Evolutionary conservation across 169 alveolate species (phyloP).

Genomic region (Eimeria necatrix): DNA sequence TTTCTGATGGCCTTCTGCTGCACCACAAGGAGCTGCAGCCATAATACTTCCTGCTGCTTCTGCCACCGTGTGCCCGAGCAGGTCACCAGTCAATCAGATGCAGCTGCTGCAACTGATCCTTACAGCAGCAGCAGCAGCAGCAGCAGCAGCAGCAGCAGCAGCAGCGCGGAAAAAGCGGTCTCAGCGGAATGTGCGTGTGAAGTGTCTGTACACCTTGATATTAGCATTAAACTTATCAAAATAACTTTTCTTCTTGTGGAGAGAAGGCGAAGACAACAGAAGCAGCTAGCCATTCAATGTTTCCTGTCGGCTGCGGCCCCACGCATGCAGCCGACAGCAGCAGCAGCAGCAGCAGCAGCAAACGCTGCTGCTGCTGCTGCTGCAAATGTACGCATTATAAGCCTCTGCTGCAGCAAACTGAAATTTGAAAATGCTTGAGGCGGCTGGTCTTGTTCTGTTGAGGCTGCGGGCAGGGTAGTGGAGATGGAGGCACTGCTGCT

Average conservation of each 20-base stretch:
- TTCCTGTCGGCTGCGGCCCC: constrained; percentile 31
- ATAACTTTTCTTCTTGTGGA: neutral
- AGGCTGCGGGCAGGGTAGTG: neutral
- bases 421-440: neutral
- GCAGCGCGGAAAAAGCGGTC: too few species aligned
- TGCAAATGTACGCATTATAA: neutral
- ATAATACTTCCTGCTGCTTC: too few species aligned
- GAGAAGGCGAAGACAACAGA: neutral
- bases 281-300: neutral
- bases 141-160: too few species aligned
- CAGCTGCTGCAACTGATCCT: too few species aligned
- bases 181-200: too few species aligned
- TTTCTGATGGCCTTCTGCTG: too few species aligned
- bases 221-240: too few species aligned
- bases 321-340: constrained; percentile 17
- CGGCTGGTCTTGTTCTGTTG: neutral
- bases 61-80: too few species aligned
- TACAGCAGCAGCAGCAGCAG: too few species aligned
- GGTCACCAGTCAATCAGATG: too few species aligned
- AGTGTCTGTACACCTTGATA: too few species aligned
- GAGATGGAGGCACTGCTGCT: neutral
- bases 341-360: neutral
- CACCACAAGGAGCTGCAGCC: too few species aligned
- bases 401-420: neutral
- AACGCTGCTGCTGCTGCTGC: neutral